These are phyloP conservation scores for Trichoderma lentiforme DNA, from an alignment of 2,329 filamentous ascomycete species.

Conservation along the genomic window DNA sequence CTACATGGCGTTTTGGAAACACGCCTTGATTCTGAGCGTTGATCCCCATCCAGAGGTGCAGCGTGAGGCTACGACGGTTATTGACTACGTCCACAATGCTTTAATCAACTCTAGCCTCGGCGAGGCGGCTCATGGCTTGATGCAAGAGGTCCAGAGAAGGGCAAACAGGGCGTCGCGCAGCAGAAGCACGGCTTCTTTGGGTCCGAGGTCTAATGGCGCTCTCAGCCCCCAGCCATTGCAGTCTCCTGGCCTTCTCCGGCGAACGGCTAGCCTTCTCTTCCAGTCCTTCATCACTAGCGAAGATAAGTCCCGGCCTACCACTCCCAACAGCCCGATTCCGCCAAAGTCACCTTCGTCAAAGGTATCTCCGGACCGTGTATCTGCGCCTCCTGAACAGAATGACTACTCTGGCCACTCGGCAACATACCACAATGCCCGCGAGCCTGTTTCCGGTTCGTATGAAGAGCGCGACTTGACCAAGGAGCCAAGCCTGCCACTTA, in stretches of 20 bases:
- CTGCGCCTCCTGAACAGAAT: constrained; percentile 67
- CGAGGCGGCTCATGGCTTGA: constrained; percentile 63
- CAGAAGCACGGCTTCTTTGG: constrained; percentile 40
- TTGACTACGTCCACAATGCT: constrained; percentile 79
- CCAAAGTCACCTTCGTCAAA: constrained; percentile 35
- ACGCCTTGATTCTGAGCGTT: constrained; percentile 83
- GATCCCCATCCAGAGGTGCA: constrained; percentile 95
- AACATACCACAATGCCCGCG: constrained; percentile 71
- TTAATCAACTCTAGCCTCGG: constrained; percentile 76
- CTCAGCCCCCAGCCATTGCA: constrained; percentile 44
- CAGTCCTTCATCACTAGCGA: constrained; percentile 54
- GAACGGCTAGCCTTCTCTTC: constrained; percentile 63
- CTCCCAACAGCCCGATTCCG: constrained; percentile 28
- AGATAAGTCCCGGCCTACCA: constrained; percentile 38
- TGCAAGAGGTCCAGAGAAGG: constrained; percentile 66
- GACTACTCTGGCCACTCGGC: constrained; percentile 64
- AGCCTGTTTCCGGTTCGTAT: constrained; percentile 77
- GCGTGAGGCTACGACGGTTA: constrained; percentile 75
- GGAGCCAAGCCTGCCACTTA: constrained; percentile 66
- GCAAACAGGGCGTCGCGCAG: constrained; percentile 44
- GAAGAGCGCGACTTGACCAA: constrained; percentile 57
- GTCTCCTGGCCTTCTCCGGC: constrained; percentile 57
- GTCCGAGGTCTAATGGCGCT: constrained; percentile 43
- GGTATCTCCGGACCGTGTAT: constrained; percentile 40
- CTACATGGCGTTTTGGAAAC: constrained; percentile 92